These are phyloP conservation scores for Albugo candida DNA, from an alignment of 352 stramenopile genomes.

Conservation along the genomic window DNA sequence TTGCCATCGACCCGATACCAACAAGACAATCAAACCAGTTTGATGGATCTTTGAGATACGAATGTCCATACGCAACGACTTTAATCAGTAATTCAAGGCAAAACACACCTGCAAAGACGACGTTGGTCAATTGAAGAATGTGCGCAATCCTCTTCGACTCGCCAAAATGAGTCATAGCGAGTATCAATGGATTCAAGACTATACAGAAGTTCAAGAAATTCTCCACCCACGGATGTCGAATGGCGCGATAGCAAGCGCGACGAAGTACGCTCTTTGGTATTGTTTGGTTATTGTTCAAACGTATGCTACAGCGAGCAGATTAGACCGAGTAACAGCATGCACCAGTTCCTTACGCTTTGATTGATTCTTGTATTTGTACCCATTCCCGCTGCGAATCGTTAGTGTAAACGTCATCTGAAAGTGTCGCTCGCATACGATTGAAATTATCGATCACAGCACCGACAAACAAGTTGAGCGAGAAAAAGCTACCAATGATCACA, in stretches of 20 bases:
- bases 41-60: constrained; percentile 39
- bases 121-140: constrained; percentile 12
- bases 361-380: constrained; percentile 25
- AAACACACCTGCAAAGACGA: constrained; percentile 39
- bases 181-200: constrained; percentile 19
- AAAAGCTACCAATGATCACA: constrained; percentile 70
- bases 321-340: not conserved
- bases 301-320: constrained; percentile 7
- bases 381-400: constrained; percentile 55
- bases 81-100: constrained; percentile 41
- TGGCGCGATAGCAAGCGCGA: constrained; percentile 12
- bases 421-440: constrained; percentile 27
- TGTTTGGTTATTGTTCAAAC: constrained; percentile 10
- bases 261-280: constrained; percentile 11
- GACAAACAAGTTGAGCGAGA: constrained; percentile 79
- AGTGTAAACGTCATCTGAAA: constrained; percentile 17
- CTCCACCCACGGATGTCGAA: constrained; percentile 17
- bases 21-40: constrained; percentile 57
- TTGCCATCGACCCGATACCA: constrained; percentile 21
- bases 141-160: constrained; percentile 7
- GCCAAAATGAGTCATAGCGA: constrained; percentile 19
- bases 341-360: constrained; percentile 10
- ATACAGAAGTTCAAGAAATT: constrained; percentile 15
- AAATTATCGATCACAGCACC: constrained; percentile 82
- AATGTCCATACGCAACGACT: constrained; percentile 26